These are phyloP conservation scores for Malus sieversii DNA, from an alignment of 306 rosid genomes.

Conservation along the genomic window DNA sequence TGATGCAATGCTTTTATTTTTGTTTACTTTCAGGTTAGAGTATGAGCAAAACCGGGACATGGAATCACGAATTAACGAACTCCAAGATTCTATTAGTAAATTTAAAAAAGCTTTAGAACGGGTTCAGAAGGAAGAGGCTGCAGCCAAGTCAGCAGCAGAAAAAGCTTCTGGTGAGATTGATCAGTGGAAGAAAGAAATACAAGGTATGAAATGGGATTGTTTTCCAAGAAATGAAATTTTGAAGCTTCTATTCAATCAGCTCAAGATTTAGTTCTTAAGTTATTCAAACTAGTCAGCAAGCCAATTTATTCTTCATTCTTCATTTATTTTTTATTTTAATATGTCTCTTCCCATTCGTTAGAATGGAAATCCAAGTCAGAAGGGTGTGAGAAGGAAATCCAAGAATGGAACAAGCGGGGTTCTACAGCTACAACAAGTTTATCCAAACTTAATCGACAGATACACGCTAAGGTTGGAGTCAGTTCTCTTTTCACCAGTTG, in stretches of 20 bases:
- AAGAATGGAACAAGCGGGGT: conserved; percentile 87
- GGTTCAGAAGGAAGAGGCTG: conserved; percentile 66
- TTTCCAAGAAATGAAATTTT: neutral
- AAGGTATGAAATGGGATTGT: conserved; percentile 43
- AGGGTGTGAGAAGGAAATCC: conserved; percentile 88
- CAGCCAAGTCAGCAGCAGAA: conserved; percentile 59
- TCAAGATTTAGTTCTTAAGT: neutral
- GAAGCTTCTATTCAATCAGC: neutral
- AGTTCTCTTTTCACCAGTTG: neutral
- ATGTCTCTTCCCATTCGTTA: conserved; percentile 14
- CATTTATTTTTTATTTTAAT: neutral
- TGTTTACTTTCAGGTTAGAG: conserved; percentile 55
- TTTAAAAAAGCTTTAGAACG: conserved; percentile 55
- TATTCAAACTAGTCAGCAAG: neutral
- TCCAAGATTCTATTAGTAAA: conserved; percentile 55
- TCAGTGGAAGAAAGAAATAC: conserved; percentile 52
- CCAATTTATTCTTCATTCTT: conserved; percentile 1
- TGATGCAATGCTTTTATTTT: neutral
- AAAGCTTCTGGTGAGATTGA: conserved; percentile 56
- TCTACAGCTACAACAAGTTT: conserved; percentile 78
- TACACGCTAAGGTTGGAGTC: conserved; percentile 68
- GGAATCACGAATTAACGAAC: conserved; percentile 60
- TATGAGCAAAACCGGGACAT: conserved; percentile 93
- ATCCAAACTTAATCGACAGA: conserved; percentile 82
- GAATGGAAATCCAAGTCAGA: conserved; percentile 95